Percentiles rank a stretch among this genome's conserved stretches.
Evolutionary conservation across 768 basidiomycete species (phyloP).

Genomic region (Rhodotorula babjevae): DNA sequence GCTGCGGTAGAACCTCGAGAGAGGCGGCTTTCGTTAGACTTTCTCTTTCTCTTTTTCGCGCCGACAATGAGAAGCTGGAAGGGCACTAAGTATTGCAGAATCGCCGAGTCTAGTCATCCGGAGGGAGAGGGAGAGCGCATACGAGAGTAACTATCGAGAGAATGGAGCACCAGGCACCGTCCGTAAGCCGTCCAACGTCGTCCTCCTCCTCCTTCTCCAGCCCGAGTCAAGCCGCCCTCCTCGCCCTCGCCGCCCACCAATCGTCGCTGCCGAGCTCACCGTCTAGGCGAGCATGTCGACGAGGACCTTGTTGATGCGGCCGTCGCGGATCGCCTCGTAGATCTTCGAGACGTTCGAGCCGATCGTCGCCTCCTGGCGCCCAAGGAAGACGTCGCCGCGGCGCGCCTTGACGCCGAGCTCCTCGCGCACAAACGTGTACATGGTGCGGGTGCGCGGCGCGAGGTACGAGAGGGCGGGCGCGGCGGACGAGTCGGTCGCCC

Average conservation of each 20-base stretch:
- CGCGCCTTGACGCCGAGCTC: slow-evolving; percentile 67
- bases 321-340: slow-evolving; percentile 54
- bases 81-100: too few relatives aligned
- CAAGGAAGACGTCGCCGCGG: slow-evolving; percentile 55
- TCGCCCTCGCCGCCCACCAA: too few relatives aligned
- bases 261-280: too few relatives aligned
- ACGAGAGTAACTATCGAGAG: not conserved
- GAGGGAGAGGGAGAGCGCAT: too few relatives aligned
- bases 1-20: not conserved
- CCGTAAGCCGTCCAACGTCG: too few relatives aligned
- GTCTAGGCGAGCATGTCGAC: slow-evolving; percentile 19
- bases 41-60: too few relatives aligned
- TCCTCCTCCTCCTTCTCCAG: too few relatives aligned
- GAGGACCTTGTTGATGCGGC: slow-evolving; percentile 19
- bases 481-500: slow-evolving; percentile 44
- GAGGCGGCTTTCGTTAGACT: too few relatives aligned
- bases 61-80: too few relatives aligned
- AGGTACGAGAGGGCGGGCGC: slow-evolving; percentile 67
- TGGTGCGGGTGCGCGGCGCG: slow-evolving; percentile 58
- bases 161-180: too few relatives aligned
- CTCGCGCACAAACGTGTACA: slow-evolving; percentile 73
- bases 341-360: slow-evolving; percentile 68
- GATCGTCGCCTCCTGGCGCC: slow-evolving; percentile 50
- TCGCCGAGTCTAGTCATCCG: too few relatives aligned
- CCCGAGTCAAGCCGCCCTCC: not conserved